A percentile compares a stretch with the other conserved stretches of the same genome.
Conservation (phyloP, 257 asterid genomes). For the Osmanthus fragrans region DNA sequence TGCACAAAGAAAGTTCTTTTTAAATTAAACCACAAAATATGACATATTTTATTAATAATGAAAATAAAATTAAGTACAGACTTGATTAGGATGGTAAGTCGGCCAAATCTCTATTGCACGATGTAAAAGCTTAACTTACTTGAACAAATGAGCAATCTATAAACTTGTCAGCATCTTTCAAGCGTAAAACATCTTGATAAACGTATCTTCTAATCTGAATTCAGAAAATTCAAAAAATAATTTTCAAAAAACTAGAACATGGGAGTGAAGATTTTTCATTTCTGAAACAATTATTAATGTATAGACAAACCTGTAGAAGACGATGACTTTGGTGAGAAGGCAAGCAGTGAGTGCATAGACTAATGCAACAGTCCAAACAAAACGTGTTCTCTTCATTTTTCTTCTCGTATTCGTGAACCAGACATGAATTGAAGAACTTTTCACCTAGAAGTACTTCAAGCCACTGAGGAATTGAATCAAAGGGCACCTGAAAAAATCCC, state of each 20-base stretch:
- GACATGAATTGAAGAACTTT: not conserved
- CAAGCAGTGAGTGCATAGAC: not conserved
- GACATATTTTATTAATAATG: no score
- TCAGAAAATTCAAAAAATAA: not conserved
- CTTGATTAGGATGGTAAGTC: no score
- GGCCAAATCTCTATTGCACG: no score
- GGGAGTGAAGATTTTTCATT: not conserved
- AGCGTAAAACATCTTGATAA: conserved; percentile 15
- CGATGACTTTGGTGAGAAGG: not conserved
- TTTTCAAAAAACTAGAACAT: not conserved
- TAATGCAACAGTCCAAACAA: not conserved
- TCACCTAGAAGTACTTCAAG: not conserved
- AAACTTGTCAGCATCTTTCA: conserved; percentile 12
- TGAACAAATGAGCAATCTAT: conserved; percentile 18
- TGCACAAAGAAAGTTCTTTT: no score
- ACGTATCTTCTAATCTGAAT: conserved; percentile 17
- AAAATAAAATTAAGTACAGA: no score
- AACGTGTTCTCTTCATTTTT: not conserved
- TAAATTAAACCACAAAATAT: no score
- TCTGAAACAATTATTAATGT: not conserved
- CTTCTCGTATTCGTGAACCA: not conserved
- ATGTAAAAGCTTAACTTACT: conserved; percentile 6
- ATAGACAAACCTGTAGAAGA: not conserved
- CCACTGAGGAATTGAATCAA: not conserved
- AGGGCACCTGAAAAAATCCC: not conserved